These are phyloP conservation scores for Pulveroboletus frians DNA, from an alignment of 768 basidiomycete species.

Conservation along the genomic window DNA sequence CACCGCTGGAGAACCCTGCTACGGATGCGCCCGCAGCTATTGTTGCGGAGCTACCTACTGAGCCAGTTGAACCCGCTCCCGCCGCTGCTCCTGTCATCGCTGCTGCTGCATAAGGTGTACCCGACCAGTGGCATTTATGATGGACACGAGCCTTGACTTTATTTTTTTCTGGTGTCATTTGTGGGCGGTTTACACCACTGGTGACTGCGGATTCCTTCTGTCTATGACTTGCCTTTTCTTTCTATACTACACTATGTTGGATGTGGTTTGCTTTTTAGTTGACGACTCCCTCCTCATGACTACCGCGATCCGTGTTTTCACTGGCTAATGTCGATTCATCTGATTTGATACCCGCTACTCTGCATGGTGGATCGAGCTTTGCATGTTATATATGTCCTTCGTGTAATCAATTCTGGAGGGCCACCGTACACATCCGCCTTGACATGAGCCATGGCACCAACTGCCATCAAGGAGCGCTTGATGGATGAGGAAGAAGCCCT, in stretches of 20 bases:
- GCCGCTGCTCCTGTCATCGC: conserved; percentile 64
- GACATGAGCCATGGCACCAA: conserved; percentile 78
- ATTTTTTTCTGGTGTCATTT: conserved; percentile 29
- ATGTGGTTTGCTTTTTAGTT: conserved; percentile 53
- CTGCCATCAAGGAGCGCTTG: conserved; percentile 56
- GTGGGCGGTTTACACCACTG: conserved; percentile 33
- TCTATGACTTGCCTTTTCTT: conserved; percentile 31
- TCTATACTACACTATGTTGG: conserved; percentile 47
- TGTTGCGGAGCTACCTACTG: conserved; percentile 33
- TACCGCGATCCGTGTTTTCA: conserved; percentile 56
- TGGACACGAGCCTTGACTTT: conserved; percentile 43
- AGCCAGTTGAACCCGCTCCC: conserved; percentile 36
- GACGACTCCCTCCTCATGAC: conserved; percentile 58
- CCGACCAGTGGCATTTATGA: conserved; percentile 29
- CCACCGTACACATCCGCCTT: conserved; percentile 11
- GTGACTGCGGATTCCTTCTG: conserved; percentile 35
- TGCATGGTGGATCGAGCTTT: conserved; percentile 28
- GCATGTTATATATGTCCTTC: conserved; percentile 31
- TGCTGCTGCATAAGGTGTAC: conserved; percentile 63
- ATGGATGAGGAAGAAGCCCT: conserved; percentile 78
- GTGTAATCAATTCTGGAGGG: conserved; percentile 29
- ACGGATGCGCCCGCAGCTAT: conserved; percentile 38
- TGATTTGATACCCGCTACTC: conserved; percentile 47
- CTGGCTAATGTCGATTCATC: conserved; percentile 66
- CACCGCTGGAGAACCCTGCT: conserved; percentile 79